Evolutionary conservation across 2,329 filamentous ascomycete genomes (phyloP).

Genomic region (Fusarium nodosum): DNA sequence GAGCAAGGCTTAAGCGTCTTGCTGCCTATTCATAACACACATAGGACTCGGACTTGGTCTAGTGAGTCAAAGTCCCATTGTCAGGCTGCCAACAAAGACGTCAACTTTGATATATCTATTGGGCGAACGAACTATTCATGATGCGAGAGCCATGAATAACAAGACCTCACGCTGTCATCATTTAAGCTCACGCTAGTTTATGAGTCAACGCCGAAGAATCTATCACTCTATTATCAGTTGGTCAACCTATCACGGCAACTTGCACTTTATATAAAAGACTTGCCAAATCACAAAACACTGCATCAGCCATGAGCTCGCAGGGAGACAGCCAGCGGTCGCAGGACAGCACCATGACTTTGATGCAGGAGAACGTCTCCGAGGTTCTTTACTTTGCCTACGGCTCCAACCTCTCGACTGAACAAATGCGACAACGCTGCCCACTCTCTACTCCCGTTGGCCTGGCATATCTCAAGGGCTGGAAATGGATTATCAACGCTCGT

Average conservation of each 20-base stretch:
- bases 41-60: neutral
- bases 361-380: conserved; percentile 54
- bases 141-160: conserved; percentile 6
- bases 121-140: conserved; percentile 12
- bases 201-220: conserved; percentile 27
- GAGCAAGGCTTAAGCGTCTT: conserved; percentile 38
- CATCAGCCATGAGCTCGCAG: conserved; percentile 48
- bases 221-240: conserved; percentile 3
- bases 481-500: conserved; percentile 75
- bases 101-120: neutral
- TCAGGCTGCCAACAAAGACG: conserved; percentile 24
- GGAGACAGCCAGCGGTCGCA: conserved; percentile 55
- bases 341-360: conserved; percentile 54
- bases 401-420: conserved; percentile 74
- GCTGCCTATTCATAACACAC: conserved; percentile 42
- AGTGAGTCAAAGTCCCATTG: conserved; percentile 20
- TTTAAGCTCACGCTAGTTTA: conserved; percentile 2
- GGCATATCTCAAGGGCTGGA: conserved; percentile 68
- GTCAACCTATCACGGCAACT: neutral
- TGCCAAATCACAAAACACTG: neutral
- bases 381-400: conserved; percentile 78
- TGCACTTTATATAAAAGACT: conserved; percentile 11
- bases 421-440: conserved; percentile 75
- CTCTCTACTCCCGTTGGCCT: conserved; percentile 68
- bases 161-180: conserved; percentile 23